Evolutionary conservation across 2,329 filamentous ascomycete genomes (phyloP), one percentile per base, ranked within the genome.

Genomic region (Dichotomopilus funicola): DNA sequence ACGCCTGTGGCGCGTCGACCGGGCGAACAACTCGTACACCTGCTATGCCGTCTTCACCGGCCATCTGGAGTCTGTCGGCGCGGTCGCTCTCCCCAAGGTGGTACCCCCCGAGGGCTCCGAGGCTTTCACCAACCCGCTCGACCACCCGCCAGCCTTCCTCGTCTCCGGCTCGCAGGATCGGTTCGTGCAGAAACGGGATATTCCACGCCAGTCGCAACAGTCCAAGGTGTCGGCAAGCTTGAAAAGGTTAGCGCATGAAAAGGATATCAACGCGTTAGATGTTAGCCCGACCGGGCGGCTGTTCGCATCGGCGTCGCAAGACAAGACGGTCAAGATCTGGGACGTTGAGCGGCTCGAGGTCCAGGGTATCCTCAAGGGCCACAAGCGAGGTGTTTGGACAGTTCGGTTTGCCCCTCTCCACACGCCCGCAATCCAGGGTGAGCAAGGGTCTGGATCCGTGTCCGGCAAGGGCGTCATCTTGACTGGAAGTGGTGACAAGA

Each of bases 281-380:
- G 79, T 94, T 9, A 89, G 91, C 61, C 80, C 84, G 27, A 78
- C 81, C 1, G 83, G 82, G 4, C 82, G 85, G n/a, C 73, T 96
- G 1, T 97, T 99, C 67, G 95, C 92, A 3, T 96, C 94, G 1
- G 92, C 94, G 35, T 97, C 92, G 5, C 94, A 99, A 72, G 94
- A 99, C 70, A 89, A 91, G 62, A 95, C 90, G 0, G 91, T 97
- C 62, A 99, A 97, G 74, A 94, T 99, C 57, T 99, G 92, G 88
- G 94, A 91, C 6, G 79, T 87, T 6, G 86, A 91, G 62, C 89
- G 94, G 68, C 91, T 95, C 19, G 91, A 96, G 65, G 88, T 91
- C 0, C 83, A 94, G 60, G 95, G 94, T 61, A 90, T 99, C 36
- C 80, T 99, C 13, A 84, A 89, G 53, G 95, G 95, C 1, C 95